Conservation (phyloP, 2,329 filamentous ascomycete genomes). For the Colletotrichum tropicale region DNA sequence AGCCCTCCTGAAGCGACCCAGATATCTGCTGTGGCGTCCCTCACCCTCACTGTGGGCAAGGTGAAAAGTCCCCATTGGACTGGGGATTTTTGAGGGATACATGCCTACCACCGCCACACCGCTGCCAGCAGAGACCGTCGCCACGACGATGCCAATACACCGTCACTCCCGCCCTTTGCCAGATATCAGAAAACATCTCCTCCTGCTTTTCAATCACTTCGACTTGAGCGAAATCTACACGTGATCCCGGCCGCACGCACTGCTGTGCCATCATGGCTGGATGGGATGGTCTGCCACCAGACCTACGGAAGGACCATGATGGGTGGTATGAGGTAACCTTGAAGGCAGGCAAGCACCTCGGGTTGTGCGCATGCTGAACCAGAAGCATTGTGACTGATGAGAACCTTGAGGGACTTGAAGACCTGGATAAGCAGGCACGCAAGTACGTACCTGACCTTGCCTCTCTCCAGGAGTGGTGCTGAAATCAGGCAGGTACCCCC, state of each 20-base stretch:
- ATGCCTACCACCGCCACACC: not conserved
- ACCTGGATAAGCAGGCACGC: rapidly evolving
- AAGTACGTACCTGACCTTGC: not conserved
- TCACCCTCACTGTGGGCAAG: not conserved
- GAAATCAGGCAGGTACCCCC: not conserved
- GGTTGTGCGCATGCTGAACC: not conserved
- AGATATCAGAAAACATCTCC: too few species aligned
- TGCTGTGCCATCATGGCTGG: too few species aligned
- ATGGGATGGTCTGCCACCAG: too few species aligned
- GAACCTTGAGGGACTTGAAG: not conserved
- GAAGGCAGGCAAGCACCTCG: not conserved
- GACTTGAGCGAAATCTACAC: too few species aligned
- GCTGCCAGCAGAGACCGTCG: not conserved
- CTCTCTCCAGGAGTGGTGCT: not conserved
- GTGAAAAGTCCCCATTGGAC: not conserved
- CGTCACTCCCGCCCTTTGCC: not conserved
- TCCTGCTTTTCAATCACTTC: too few species aligned
- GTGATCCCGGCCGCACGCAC: too few species aligned
- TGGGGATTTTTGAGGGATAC: not conserved
- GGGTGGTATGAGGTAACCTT: not conserved
- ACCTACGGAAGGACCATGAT: too few species aligned
- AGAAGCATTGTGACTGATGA: not conserved
- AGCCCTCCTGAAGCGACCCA: not conserved
- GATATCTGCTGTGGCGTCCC: not conserved
- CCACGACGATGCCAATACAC: not conserved